Conservation (phyloP, 78 protist species). For the Dictyostelium brefeldianum region DNA sequence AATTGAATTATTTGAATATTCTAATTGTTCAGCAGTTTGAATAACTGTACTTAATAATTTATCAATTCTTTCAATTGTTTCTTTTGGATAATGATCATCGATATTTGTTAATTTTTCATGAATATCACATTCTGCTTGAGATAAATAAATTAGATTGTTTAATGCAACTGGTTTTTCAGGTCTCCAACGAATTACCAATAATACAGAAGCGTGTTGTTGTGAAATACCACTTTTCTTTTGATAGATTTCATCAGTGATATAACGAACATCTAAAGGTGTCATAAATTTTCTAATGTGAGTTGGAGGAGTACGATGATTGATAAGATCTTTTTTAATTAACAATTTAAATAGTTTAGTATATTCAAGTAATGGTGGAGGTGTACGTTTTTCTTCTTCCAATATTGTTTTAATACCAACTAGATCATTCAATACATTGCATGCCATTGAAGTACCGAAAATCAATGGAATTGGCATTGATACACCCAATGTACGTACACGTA, state of each 20-base stretch:
- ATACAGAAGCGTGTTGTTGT: neutral
- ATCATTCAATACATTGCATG: conserved; percentile 35
- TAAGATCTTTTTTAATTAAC: conserved; percentile 12
- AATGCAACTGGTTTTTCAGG: conserved; percentile 37
- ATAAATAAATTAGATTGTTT: conserved; percentile 32
- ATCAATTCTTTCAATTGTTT: conserved; percentile 17
- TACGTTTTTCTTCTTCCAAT: conserved; percentile 17
- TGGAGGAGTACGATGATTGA: conserved; percentile 29
- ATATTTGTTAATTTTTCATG: conserved; percentile 36
- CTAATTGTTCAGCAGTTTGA: neutral
- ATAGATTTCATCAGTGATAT: conserved; percentile 35
- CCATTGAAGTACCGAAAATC: conserved; percentile 62
- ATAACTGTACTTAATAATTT: conserved; percentile 11
- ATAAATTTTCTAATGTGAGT: conserved; percentile 33
- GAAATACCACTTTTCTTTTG: neutral
- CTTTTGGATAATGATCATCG: conserved; percentile 20
- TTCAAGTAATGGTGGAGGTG: conserved; percentile 59
- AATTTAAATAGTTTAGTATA: conserved; percentile 36
- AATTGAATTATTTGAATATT: neutral
- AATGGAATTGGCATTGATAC: conserved; percentile 70
- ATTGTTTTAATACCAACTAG: conserved; percentile 39
- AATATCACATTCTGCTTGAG: conserved; percentile 34
- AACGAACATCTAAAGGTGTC: conserved; percentile 17
- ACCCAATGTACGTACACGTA: conserved; percentile 55
- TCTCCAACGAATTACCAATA: conserved; percentile 38